Evolutionary conservation across 345 rosid genomes (phyloP).

Genomic region (Eucalyptus grandis): DNA sequence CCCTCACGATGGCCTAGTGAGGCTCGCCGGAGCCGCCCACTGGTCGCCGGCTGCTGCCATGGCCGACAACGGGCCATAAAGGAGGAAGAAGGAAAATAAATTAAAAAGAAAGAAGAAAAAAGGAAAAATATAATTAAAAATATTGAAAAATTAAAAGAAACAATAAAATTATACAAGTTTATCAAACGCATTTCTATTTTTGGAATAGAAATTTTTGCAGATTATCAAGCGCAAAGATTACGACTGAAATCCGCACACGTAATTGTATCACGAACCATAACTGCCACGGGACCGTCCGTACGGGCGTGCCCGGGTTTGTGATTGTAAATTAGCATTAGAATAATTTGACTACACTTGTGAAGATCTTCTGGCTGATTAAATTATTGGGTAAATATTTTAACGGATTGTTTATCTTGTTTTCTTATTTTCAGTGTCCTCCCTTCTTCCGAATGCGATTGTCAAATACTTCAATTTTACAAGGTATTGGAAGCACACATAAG

Average conservation of each 20-base stretch:
- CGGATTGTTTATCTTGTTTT: not conserved
- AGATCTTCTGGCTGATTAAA: not conserved
- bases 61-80: no score
- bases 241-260: not conserved
- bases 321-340: not conserved
- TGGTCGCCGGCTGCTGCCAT: accelerated
- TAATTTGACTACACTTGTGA: not conserved
- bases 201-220: no score
- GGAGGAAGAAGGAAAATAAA: no score
- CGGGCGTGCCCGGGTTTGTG: not conserved
- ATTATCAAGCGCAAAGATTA: not conserved
- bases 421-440: not conserved
- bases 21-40: no score
- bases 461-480: not conserved
- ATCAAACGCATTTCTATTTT: no score
- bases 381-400: not conserved
- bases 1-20: no score
- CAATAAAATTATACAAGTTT: no score
- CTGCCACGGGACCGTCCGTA: not conserved
- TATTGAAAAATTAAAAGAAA: no score
- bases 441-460: not conserved
- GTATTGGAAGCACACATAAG: accelerated
- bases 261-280: not conserved
- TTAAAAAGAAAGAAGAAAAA: no score
- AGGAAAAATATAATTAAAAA: no score